These are phyloP conservation scores for Nicotiana benthamiana DNA, from an alignment of 257 asterid species.

Conservation along the genomic window DNA sequence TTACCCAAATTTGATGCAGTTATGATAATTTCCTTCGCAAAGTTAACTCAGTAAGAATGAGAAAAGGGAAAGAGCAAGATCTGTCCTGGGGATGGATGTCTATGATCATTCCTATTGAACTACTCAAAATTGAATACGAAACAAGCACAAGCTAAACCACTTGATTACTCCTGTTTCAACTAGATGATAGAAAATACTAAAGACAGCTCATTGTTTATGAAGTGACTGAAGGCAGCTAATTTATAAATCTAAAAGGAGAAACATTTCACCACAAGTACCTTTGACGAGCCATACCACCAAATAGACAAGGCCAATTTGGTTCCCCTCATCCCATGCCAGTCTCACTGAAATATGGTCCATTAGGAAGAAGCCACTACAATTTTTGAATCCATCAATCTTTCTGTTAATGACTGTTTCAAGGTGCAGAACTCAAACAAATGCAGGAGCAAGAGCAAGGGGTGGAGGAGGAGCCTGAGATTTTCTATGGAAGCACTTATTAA, in stretches of 20 bases:
- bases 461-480: background rate
- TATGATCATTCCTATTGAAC: background rate
- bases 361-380: constrained; percentile 1
- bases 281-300: constrained; percentile 7
- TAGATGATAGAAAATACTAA: background rate
- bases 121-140: background rate
- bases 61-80: background rate
- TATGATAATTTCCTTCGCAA: background rate
- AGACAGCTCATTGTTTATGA: background rate
- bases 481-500: background rate
- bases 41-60: background rate
- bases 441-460: background rate
- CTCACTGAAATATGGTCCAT: constrained; percentile 7
- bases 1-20: background rate
- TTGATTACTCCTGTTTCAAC: background rate
- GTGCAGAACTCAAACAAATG: background rate
- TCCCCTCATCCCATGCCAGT: constrained; percentile 8
- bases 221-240: background rate
- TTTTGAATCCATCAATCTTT: constrained; percentile 7
- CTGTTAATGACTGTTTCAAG: background rate
- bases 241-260: background rate
- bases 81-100: background rate
- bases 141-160: background rate
- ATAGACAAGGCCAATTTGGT: constrained; percentile 6
- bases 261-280: constrained; percentile 8